Evolutionary conservation across 2,329 filamentous ascomycete genomes (phyloP), one percentile per base, ranked within the genome.

Genomic region (Fusarium sp.): DNA sequence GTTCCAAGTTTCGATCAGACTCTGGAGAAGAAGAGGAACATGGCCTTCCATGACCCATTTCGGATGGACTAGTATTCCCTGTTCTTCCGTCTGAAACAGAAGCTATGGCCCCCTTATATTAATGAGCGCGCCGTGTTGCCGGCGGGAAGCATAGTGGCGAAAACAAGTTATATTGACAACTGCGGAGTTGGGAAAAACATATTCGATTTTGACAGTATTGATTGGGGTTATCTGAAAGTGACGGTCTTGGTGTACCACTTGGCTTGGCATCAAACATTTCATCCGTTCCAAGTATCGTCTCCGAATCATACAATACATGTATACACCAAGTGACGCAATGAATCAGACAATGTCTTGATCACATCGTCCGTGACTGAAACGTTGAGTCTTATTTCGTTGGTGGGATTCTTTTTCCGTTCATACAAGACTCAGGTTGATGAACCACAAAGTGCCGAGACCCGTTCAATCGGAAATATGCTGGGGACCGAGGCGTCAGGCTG

Each of bases 71-170:
- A 32, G 46, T 60, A 46, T 41, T 47, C 68, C 55, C 49, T 66
- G 55, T 16, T 50, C 53, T 37, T 55, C 23, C 30, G 64, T 49
- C 53, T 71, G 68, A 71, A 71, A 71, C 68, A 62, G 41, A 50
- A 66, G 59, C 64, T 53, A 43, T 42, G 20, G n/a, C 48, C 68
- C 32, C 68, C 68, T 71, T 59, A 69, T 62, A 69, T 69, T 65
- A 32, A 68, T n/a, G 30, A 40, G 34, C 9, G 46, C 51, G n/a
- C 57, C 45, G 64, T n/a, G 20, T 21, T 50, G 30, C 55, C 55
- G 53, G 21, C 10, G 30, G 46, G 32, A 32, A 32, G 23, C n/a
- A 55, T 25, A 28, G 9, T 18, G 16, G 45, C n/a, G 2, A 56
- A 25, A 25, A 5, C 16, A 25, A 62, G 11, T 30, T 46, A 23